Evolutionary conservation across 1,284 basidiomycete species (phyloP), one percentile per base, ranked within the genome.

Genomic region (Chalciporus piperatoides): DNA sequence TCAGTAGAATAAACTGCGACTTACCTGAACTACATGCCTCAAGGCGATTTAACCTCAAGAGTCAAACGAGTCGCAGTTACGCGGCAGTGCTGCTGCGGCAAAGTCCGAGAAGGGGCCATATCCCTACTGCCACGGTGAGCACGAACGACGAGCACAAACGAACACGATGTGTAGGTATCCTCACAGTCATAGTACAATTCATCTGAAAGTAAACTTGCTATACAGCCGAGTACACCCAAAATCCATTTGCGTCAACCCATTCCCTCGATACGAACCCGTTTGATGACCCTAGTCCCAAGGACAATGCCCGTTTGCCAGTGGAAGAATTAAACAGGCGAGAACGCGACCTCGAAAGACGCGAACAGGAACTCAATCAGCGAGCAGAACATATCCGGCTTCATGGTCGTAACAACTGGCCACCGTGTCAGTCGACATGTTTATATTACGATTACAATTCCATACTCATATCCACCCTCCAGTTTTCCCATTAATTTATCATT

Each of bases 401-500:
- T 64, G 92, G 92, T 35, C 81, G 84, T 57, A 94, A 89, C 67
- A 96, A 96, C 69, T 96, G 89, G 84, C 92, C 92, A 17, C 82
- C 82, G 17, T 92, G 89, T 89, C 55, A 60, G 83, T 75, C 3
- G 3, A 15, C 4, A 7, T 10, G n/a, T 33, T 4, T 21, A 37
- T 52, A 57, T 41, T 38, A 43, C 19, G 3, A 19, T 3, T 19
- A n/a, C 40, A 49, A 52, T 49, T 49, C 56, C 53, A 41, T 59
- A 51, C 53, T 58, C 46, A 59, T 59, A 53, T 53, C 41, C 28
- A 48, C 40, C 25, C 44, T 56, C 48, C 68, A 93, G 91, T 95
- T 78, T 94, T 86, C 65, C 96, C 95, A 17, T 73, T 99, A 60
- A 86, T 98, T 65, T 97, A 86, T 72, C 96, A 98, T 70, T 88